These are phyloP conservation scores for Cyclanthera cordifolia DNA, from an alignment of 306 rosid genomes.

Conservation along the genomic window DNA sequence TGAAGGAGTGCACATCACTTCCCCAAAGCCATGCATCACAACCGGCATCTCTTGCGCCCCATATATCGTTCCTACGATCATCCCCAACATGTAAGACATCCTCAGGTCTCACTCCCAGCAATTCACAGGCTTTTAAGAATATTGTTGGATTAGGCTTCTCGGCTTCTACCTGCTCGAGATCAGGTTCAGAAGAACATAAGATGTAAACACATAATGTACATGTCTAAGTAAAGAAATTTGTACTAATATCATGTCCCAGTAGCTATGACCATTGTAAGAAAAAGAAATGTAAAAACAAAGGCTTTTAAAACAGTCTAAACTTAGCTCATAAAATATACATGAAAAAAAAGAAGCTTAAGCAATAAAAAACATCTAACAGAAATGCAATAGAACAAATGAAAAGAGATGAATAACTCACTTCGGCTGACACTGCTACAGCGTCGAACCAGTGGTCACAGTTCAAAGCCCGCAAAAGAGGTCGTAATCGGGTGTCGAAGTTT, in stretches of 20 bases:
- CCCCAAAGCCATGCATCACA: slow-evolving; percentile 99
- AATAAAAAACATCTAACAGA: not conserved
- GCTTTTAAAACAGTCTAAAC: not conserved
- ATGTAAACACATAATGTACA: slow-evolving; percentile 38
- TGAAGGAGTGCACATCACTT: slow-evolving; percentile 84
- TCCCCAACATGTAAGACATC: slow-evolving; percentile 93
- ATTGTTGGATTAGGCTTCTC: slow-evolving; percentile 98
- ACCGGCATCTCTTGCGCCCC: slow-evolving; percentile 99
- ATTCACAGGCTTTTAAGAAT: slow-evolving; percentile 89
- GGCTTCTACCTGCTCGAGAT: slow-evolving; percentile 52
- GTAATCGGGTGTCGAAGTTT: slow-evolving; percentile 81
- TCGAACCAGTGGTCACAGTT: slow-evolving; percentile 94
- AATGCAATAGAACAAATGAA: not conserved
- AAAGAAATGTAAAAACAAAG: too few relatives aligned
- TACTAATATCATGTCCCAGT: not conserved
- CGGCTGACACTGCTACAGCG: slow-evolving; percentile 95
- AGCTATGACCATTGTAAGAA: not conserved
- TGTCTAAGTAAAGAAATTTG: not conserved
- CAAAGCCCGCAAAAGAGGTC: slow-evolving; percentile 67
- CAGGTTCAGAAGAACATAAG: not conserved
- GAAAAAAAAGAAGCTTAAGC: not conserved
- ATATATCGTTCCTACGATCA: slow-evolving; percentile 83
- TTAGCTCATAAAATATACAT: not conserved
- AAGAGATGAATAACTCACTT: slow-evolving; percentile 31
- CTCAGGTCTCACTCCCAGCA: slow-evolving; percentile 74